Evolutionary conservation across 306 rosid species (phyloP).

Genomic region (Cucurbita pepo): DNA sequence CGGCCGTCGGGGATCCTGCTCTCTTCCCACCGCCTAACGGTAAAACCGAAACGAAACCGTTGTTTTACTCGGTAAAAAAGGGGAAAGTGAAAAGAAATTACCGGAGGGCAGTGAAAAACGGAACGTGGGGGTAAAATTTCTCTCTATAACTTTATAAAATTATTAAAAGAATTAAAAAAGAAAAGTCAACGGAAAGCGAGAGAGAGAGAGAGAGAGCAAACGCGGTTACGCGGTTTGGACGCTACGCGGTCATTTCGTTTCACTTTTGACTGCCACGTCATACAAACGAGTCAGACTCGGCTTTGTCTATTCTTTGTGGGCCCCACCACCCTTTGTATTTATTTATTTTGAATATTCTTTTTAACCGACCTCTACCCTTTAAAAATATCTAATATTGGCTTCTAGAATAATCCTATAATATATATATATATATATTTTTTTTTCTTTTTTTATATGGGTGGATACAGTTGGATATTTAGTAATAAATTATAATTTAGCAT

Average conservation of each 20-base stretch:
- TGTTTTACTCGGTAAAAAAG: not conserved
- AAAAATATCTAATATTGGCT: too few species aligned
- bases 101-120: not conserved
- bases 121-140: not conserved
- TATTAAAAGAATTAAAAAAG: not conserved
- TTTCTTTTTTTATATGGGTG: too few species aligned
- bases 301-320: too few species aligned
- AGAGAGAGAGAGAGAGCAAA: not conserved
- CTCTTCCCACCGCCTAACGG: not conserved
- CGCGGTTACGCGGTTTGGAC: not conserved
- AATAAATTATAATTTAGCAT: too few species aligned
- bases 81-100: not conserved
- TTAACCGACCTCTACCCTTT: too few species aligned
- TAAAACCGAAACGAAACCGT: not conserved
- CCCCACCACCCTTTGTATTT: too few species aligned
- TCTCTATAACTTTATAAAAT: not conserved
- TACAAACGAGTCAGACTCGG: not conserved
- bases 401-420: too few species aligned
- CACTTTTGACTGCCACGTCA: conserved; percentile 3
- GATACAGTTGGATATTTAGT: too few species aligned
- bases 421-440: too few species aligned
- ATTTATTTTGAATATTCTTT: too few species aligned
- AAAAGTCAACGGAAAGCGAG: not conserved
- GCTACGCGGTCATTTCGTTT: not conserved
- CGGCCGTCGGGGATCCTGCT: not conserved